These are phyloP conservation scores for Tolypocladium ovalisporum DNA, from an alignment of 2,329 filamentous ascomycete species.

Conservation along the genomic window DNA sequence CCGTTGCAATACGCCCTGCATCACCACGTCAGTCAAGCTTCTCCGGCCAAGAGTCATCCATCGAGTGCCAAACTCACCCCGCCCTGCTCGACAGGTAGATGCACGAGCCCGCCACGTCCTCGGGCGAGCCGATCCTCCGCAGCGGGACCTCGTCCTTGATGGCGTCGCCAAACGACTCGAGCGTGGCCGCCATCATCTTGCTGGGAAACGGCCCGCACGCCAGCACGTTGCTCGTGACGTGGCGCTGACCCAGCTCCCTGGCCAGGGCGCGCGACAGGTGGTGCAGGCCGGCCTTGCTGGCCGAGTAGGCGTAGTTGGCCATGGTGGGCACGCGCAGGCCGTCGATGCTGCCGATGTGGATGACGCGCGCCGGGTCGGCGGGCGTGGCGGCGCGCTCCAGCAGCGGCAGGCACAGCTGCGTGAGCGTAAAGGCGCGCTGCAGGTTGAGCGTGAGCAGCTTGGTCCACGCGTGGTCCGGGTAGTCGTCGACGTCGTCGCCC, in stretches of 20 bases:
- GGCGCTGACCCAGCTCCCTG: constrained; percentile 45
- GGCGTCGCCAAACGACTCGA: constrained; percentile 41
- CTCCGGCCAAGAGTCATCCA: neutral
- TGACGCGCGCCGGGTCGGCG: constrained; percentile 42
- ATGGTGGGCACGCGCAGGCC: constrained; percentile 48
- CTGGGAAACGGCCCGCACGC: constrained; percentile 62
- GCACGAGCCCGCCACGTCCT: constrained; percentile 63
- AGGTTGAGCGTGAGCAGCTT: constrained; percentile 54
- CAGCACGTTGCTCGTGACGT: constrained; percentile 56
- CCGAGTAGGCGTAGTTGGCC: constrained; percentile 49
- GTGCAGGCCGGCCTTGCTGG: constrained; percentile 54
- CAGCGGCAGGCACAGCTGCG: constrained; percentile 48
- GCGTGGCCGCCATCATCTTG: constrained; percentile 56
- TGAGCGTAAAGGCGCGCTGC: constrained; percentile 57
- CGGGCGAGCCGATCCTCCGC: constrained; percentile 52
- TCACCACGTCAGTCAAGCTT: neutral
- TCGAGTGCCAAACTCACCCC: constrained; percentile 30
- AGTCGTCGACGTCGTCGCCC: constrained; percentile 48
- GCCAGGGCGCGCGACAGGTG: constrained; percentile 51
- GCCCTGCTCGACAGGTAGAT: constrained; percentile 59
- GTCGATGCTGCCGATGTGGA: constrained; percentile 56
- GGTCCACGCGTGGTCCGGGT: constrained; percentile 47
- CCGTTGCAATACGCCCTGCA: constrained; percentile 49
- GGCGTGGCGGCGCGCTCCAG: constrained; percentile 36
- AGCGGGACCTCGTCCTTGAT: constrained; percentile 52